Evolutionary conservation across 2,329 filamentous ascomycete species (phyloP).

Genomic region (Aspergillus costaricaensis): DNA sequence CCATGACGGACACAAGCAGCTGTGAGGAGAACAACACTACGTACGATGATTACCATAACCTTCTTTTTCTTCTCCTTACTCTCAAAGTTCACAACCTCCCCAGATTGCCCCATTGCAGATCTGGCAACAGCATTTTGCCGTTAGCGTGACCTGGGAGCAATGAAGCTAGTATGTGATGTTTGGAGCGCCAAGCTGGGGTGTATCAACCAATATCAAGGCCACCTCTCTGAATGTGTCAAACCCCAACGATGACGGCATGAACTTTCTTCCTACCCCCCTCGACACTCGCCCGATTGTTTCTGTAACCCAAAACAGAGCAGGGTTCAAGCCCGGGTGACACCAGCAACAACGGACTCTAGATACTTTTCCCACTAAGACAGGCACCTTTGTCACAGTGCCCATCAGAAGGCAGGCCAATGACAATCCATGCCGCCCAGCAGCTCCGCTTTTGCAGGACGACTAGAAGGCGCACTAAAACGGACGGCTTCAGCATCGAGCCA

Average conservation of each 20-base stretch:
- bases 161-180: background rate
- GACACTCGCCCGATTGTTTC: background rate
- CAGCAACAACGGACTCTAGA: background rate
- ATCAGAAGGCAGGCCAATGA: no score
- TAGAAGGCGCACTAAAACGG: no score
- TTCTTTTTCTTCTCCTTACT: background rate
- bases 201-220: constrained; percentile 5
- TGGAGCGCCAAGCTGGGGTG: constrained; percentile 6
- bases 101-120: constrained; percentile 9
- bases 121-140: constrained; percentile 6
- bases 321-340: background rate
- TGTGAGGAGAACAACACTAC: background rate
- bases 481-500: background rate
- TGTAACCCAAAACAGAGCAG: background rate
- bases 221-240: background rate
- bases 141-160: constrained; percentile 14
- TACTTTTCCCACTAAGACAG: background rate
- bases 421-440: background rate
- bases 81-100: background rate
- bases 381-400: background rate
- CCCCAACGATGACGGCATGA: background rate
- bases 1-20: background rate
- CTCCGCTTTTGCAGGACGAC: no score
- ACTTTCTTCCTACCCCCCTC: background rate
- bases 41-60: background rate